Conservation (phyloP, 2,329 filamentous ascomycete species). For the Aspergillus sergii region DNA sequence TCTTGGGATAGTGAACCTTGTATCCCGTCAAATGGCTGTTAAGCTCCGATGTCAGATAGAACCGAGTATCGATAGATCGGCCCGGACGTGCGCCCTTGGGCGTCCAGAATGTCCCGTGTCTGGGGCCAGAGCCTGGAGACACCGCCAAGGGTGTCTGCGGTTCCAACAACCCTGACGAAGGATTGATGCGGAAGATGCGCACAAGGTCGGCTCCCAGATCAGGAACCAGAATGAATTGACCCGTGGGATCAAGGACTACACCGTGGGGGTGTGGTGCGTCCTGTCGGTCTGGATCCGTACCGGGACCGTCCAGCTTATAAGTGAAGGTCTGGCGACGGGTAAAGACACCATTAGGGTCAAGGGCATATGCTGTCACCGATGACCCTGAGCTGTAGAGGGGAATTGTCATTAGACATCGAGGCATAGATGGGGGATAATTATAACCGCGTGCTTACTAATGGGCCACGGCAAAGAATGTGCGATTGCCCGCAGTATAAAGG, state of each 20-base stretch:
- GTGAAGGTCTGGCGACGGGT: conserved; percentile 18
- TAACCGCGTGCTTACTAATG: conserved; percentile 18
- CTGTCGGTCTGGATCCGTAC: conserved; percentile 53
- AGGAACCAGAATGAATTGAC: conserved; percentile 56
- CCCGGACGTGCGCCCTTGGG: conserved; percentile 19
- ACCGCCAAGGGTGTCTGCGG: conserved; percentile 49
- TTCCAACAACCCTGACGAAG: conserved; percentile 48
- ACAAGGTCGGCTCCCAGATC: conserved; percentile 60
- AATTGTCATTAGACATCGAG: not conserved
- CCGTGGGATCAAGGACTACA: conserved; percentile 39
- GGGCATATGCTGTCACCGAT: conserved; percentile 16
- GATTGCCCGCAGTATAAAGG: conserved; percentile 15
- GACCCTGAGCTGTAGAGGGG: conserved; percentile 10
- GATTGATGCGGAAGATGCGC: conserved; percentile 56
- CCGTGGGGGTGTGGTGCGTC: conserved; percentile 60
- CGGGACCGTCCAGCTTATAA: conserved; percentile 29
- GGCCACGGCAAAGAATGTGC: conserved; percentile 21
- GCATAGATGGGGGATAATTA: not conserved
- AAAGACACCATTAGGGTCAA: conserved; percentile 13
- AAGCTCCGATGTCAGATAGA: conserved; percentile 26
- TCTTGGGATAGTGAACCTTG: conserved; percentile 14
- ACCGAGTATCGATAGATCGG: conserved; percentile 3
- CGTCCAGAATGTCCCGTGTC: conserved; percentile 57
- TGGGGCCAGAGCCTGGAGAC: conserved; percentile 53
- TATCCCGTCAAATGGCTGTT: conserved; percentile 22